A percentile compares a stretch with the other conserved stretches of the same genome.
These are phyloP conservation scores for Leucocoprinus birnbaumii DNA, from an alignment of 768 basidiomycete species.

Conservation along the genomic window DNA sequence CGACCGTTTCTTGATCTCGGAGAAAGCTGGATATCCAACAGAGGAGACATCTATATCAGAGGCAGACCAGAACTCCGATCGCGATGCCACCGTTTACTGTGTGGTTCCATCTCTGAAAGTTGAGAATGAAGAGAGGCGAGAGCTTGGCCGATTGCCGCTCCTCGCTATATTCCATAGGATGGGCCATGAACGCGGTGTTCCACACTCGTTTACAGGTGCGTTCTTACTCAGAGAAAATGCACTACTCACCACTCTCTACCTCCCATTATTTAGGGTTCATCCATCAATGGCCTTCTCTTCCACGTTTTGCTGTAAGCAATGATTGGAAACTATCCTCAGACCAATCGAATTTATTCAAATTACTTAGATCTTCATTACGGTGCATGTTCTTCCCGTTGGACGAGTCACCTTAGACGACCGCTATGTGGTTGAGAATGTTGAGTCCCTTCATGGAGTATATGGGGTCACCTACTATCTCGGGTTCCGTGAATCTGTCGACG, in stretches of 20 bases:
- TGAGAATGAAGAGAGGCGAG: constrained; percentile 8
- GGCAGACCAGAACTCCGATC: too few relatives aligned
- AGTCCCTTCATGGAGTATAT: constrained; percentile 58
- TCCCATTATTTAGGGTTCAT: constrained; percentile 42
- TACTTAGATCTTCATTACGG: constrained; percentile 58
- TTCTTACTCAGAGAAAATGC: neutral
- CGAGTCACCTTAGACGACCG: constrained; percentile 46
- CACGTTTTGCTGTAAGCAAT: constrained; percentile 48
- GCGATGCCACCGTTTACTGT: too few relatives aligned
- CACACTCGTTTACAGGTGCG: constrained; percentile 58
- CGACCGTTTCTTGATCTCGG: neutral
- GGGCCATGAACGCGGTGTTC: constrained; percentile 50
- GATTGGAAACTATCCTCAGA: neutral
- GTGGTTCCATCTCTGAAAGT: neutral
- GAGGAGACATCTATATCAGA: too few relatives aligned
- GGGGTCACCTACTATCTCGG: constrained; percentile 58
- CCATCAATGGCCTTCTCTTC: constrained; percentile 67
- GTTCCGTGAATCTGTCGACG: constrained; percentile 59
- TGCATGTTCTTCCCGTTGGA: constrained; percentile 48
- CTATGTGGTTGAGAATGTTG: constrained; percentile 56
- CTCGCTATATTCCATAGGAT: constrained; percentile 60
- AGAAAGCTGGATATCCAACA: too few relatives aligned
- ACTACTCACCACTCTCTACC: neutral
- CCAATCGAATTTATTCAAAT: too few relatives aligned
- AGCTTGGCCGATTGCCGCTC: constrained; percentile 41